Conservation (phyloP, 495 filamentous ascomycete species). For the Penicillium riverlandense region DNA sequence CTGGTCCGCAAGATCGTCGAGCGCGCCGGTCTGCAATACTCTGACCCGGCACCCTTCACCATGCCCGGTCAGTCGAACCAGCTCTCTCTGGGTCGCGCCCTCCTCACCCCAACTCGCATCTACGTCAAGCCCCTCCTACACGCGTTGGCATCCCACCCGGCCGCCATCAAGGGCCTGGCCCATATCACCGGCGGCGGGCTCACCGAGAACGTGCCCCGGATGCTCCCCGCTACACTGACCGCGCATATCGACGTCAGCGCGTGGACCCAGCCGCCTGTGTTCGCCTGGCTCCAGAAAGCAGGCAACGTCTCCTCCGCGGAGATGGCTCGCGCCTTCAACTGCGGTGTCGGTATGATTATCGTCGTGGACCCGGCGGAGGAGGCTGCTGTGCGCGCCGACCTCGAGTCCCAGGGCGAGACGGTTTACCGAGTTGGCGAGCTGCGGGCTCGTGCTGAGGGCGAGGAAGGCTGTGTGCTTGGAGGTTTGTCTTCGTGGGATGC, state of each 20-base stretch:
- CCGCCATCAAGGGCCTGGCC: slow-evolving; percentile 85
- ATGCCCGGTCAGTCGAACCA: slow-evolving; percentile 34
- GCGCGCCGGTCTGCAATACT: slow-evolving; percentile 59
- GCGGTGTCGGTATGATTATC: slow-evolving; percentile 85
- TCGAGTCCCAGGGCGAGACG: slow-evolving; percentile 63
- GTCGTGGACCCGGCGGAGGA: slow-evolving; percentile 48
- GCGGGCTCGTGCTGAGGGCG: slow-evolving; percentile 36
- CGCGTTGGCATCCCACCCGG: slow-evolving; percentile 34
- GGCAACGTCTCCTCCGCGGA: slow-evolving; percentile 69
- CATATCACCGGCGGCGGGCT: slow-evolving; percentile 96
- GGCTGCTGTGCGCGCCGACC: slow-evolving; percentile 27
- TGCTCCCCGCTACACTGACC: slow-evolving; percentile 69
- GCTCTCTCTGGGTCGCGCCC: slow-evolving; percentile 57
- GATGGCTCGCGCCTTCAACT: slow-evolving; percentile 91
- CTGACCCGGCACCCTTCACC: slow-evolving; percentile 65
- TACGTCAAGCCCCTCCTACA: slow-evolving; percentile 70
- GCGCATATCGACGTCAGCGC: slow-evolving; percentile 66
- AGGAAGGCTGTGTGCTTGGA: slow-evolving; percentile 60
- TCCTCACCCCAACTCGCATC: slow-evolving; percentile 74
- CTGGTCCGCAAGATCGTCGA: slow-evolving; percentile 83
- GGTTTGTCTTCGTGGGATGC: slow-evolving; percentile 65
- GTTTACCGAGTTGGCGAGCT: slow-evolving; percentile 72
- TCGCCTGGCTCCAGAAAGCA: slow-evolving; percentile 73
- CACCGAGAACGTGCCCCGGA: slow-evolving; percentile 85
- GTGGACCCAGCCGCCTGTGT: slow-evolving; percentile 69